phyloP scores from a whole-genome alignment of 2,329 filamentous ascomycete genomes.

The Ascochyta rabiei region DNA sequence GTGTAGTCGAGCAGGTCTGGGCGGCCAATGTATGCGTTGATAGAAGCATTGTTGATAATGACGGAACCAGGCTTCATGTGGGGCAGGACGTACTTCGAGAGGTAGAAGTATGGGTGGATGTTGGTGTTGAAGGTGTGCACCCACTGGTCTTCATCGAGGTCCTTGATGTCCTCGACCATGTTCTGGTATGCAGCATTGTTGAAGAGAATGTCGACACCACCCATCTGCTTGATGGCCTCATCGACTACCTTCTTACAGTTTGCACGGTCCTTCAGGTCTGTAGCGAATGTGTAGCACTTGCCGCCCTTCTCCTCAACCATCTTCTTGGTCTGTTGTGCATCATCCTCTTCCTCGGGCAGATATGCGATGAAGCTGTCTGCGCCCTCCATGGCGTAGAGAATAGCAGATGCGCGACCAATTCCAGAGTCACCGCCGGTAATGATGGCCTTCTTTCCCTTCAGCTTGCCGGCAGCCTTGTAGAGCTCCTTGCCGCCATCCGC shows the following conservation, averaged over 20 bases:
- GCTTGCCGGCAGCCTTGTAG: constrained; percentile 78
- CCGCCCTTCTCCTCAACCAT: constrained; percentile 70
- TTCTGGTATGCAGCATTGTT: constrained; percentile 78
- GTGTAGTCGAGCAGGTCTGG: constrained; percentile 84
- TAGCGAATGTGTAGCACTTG: constrained; percentile 67
- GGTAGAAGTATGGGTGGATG: constrained; percentile 81
- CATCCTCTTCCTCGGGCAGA: constrained; percentile 74
- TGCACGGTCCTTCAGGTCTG: constrained; percentile 68
- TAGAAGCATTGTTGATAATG: constrained; percentile 85
- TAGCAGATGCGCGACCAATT: constrained; percentile 76
- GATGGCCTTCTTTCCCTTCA: constrained; percentile 74
- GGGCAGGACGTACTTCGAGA: constrained; percentile 76
- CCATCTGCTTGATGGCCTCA: constrained; percentile 68
- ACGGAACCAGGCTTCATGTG: constrained; percentile 76
- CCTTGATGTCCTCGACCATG: constrained; percentile 73
- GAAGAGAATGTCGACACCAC: constrained; percentile 73
- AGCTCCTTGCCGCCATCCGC: constrained; percentile 70
- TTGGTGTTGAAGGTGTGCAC: constrained; percentile 79
- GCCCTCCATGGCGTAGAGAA: constrained; percentile 82
- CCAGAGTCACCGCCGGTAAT: constrained; percentile 84
- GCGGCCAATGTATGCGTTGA: constrained; percentile 82
- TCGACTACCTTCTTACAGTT: constrained; percentile 75
- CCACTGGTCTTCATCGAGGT: constrained; percentile 81
- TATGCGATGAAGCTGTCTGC: constrained; percentile 76
- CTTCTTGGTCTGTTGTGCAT: constrained; percentile 76